Conservation (phyloP, 495 filamentous ascomycete genomes). For the Cercophora newfieldiana region DNA sequence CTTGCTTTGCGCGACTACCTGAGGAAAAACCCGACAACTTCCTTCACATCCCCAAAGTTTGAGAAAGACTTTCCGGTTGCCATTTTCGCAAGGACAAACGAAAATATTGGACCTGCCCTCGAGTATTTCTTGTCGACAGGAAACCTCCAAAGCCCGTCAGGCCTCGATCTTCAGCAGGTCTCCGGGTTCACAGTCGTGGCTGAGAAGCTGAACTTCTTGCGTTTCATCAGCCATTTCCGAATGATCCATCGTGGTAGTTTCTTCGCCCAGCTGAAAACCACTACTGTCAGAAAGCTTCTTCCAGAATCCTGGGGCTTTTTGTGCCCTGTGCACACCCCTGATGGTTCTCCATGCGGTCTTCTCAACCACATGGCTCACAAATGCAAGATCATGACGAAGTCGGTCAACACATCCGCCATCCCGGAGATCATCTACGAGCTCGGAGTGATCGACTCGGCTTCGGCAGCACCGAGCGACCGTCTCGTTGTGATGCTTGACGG, state of each 20-base stretch:
- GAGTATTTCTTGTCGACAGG: slow-evolving; percentile 98
- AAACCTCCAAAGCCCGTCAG: slow-evolving; percentile 85
- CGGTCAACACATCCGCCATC: slow-evolving; percentile 68
- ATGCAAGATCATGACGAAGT: slow-evolving; percentile 78
- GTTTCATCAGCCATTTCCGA: slow-evolving; percentile 98
- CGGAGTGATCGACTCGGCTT: slow-evolving; percentile 70
- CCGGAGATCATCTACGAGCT: slow-evolving; percentile 72
- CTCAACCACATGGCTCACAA: slow-evolving; percentile 96
- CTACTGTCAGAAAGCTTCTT: slow-evolving; percentile 89
- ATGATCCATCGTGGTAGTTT: slow-evolving; percentile 99
- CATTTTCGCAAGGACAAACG: slow-evolving; percentile 76
- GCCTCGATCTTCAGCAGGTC: slow-evolving; percentile 88
- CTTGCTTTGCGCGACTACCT: slow-evolving; percentile 67
- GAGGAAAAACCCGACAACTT: slow-evolving; percentile 59
- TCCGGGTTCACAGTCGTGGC: slow-evolving; percentile 96
- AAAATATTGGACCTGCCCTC: slow-evolving; percentile 79
- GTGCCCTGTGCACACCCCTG: slow-evolving; percentile 95
- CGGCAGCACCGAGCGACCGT: slow-evolving; percentile 73
- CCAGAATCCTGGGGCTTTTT: slow-evolving; percentile 98
- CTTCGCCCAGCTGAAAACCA: slow-evolving; percentile 96
- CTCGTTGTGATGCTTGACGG: slow-evolving; percentile 90
- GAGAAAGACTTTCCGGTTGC: slow-evolving; percentile 73
- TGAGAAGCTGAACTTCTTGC: slow-evolving; percentile 98
- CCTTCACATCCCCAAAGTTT: slow-evolving; percentile 71
- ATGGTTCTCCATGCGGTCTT: slow-evolving; percentile 91